A percentile compares a stretch with the other conserved stretches of the same genome.
These are phyloP conservation scores for Pichia sp. DNA, from an alignment of 1,139 yeast species.

Conservation along the genomic window DNA sequence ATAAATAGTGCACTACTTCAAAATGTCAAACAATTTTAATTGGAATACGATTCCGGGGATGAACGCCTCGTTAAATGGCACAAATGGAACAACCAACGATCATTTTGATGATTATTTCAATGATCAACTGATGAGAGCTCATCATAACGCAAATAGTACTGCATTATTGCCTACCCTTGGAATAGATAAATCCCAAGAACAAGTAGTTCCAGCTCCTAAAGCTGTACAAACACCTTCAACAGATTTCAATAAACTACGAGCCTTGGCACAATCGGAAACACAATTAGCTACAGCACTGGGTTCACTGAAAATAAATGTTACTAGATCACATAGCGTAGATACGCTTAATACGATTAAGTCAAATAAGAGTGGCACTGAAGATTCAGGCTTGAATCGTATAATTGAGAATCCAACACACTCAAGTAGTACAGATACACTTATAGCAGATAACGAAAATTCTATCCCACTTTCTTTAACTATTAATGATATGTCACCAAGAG, in stretches of 20 bases:
- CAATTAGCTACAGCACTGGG: not conserved
- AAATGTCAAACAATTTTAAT: conserved; percentile 28
- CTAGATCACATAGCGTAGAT: conserved; percentile 18
- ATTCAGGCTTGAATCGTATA: not conserved
- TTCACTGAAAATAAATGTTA: not conserved
- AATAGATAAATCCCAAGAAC: no score
- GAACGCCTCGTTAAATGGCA: not conserved
- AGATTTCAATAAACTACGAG: not conserved
- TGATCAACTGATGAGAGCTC: conserved; percentile 2
- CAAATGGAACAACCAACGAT: conserved; percentile 1
- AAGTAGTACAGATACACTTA: conserved; percentile 25
- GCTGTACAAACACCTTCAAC: no score
- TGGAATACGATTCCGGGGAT: conserved; percentile 38
- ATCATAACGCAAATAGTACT: not conserved
- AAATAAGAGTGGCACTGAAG: not conserved
- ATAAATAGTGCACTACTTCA: no score
- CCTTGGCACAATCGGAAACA: not conserved
- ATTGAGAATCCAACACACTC: conserved; percentile 16
- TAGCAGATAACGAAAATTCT: conserved; percentile 20
- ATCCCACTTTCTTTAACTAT: conserved; percentile 58
- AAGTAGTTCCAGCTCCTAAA: no score
- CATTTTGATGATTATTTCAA: conserved; percentile 16
- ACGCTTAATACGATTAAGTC: conserved; percentile 9
- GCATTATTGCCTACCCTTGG: no score
- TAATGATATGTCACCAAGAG: conserved; percentile 56